phyloP scores from a whole-genome alignment of 148 eudicot genomes.

The Tetragonia tetragonoides region DNA sequence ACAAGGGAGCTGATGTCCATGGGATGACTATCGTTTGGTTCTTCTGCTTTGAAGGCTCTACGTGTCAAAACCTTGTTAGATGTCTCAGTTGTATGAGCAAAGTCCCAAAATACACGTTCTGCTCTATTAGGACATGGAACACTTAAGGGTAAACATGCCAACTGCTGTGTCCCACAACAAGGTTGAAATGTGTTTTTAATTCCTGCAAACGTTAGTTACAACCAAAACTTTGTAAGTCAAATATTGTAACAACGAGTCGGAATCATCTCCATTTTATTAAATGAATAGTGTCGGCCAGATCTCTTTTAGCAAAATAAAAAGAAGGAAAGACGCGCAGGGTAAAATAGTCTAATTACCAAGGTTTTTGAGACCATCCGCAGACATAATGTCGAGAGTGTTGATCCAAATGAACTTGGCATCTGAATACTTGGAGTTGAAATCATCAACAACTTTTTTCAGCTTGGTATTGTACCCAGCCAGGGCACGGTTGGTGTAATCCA shows the following conservation, averaged over 20 bases:
- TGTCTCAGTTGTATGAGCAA: conserved; percentile 39
- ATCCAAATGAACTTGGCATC: conserved; percentile 45
- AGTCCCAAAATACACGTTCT: conserved; percentile 31
- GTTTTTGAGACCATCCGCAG: conserved; percentile 22
- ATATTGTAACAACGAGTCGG: too few species aligned
- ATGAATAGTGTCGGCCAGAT: too few species aligned
- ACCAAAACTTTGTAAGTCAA: too few species aligned
- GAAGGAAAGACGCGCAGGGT: background rate
- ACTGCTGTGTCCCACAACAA: conserved; percentile 28
- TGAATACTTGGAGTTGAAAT: conserved; percentile 19
- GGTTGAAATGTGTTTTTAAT: conserved; percentile 6
- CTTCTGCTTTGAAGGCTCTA: conserved; percentile 25
- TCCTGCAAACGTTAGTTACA: too few species aligned
- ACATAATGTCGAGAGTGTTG: conserved; percentile 35
- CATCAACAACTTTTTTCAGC: conserved; percentile 32
- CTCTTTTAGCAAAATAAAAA: background rate
- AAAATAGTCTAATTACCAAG: conserved; percentile 21
- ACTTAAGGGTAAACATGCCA: conserved; percentile 27
- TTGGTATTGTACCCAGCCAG: conserved; percentile 34
- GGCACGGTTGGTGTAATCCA: conserved; percentile 18
- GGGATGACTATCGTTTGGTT: conserved; percentile 24
- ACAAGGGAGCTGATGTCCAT: conserved; percentile 33
- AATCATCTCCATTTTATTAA: too few species aligned
- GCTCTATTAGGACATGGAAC: conserved; percentile 22
- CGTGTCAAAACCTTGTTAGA: conserved; percentile 34